phyloP scores from a whole-genome alignment of 2,329 filamentous ascomycete species.

The Stagonosporopsis vannaccii region DNA sequence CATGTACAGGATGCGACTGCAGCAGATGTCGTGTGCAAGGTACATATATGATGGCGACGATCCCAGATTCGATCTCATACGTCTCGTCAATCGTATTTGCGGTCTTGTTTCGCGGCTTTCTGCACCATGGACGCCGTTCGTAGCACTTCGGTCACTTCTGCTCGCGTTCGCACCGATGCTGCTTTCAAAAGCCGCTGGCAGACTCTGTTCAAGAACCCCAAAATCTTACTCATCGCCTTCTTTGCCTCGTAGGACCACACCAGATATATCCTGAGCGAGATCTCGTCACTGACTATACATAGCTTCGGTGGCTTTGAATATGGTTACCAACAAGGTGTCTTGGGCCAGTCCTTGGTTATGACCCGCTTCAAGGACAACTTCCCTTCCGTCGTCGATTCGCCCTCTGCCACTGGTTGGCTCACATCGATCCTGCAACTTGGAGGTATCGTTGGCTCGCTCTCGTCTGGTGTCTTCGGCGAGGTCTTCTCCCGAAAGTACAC shows the following conservation, averaged over 20 bases:
- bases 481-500: slow-evolving; percentile 61
- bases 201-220: slow-evolving; percentile 37
- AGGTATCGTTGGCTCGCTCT: slow-evolving; percentile 58
- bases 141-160: slow-evolving; percentile 36
- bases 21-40: neutral
- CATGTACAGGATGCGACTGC: neutral
- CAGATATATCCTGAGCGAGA: neutral
- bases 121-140: slow-evolving; percentile 33
- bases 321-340: slow-evolving; percentile 64
- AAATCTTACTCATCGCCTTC: slow-evolving; percentile 40
- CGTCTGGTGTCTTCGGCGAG: slow-evolving; percentile 58
- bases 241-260: slow-evolving; percentile 38
- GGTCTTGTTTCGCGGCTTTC: neutral
- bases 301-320: slow-evolving; percentile 62
- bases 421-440: slow-evolving; percentile 61
- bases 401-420: slow-evolving; percentile 59
- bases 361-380: slow-evolving; percentile 59
- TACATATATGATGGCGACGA: slow-evolving; percentile 16
- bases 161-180: slow-evolving; percentile 31
- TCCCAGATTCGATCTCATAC: slow-evolving; percentile 5
- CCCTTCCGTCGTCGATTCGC: slow-evolving; percentile 56
- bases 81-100: neutral
- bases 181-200: slow-evolving; percentile 41
- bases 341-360: slow-evolving; percentile 64
- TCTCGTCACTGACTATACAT: neutral